Conservation (phyloP, 2,329 filamentous ascomycete genomes). For the Fusarium palustre region DNA sequence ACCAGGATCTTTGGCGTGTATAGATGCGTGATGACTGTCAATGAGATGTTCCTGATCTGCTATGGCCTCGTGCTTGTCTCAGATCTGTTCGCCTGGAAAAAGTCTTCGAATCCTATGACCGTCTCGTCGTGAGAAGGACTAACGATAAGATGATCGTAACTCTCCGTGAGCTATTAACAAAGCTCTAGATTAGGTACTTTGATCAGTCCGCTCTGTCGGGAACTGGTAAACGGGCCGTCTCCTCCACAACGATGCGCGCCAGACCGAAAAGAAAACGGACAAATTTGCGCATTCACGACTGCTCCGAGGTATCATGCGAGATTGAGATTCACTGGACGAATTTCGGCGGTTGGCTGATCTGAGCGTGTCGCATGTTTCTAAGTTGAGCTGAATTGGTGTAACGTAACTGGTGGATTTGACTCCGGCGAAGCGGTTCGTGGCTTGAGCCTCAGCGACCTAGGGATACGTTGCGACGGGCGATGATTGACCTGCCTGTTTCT, state of each 20-base stretch:
- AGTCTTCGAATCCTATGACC: slow-evolving; percentile 3
- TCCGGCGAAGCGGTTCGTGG: slow-evolving; percentile 23
- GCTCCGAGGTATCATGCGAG: slow-evolving; percentile 17
- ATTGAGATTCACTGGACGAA: slow-evolving; percentile 5
- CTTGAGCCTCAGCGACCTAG: slow-evolving; percentile 22
- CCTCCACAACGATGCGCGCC: slow-evolving; percentile 15
- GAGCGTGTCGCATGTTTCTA: slow-evolving; percentile 18
- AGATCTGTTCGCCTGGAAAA: background rate
- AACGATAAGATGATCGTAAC: slow-evolving; percentile 10
- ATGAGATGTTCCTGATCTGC: slow-evolving; percentile 8
- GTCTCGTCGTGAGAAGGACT: background rate
- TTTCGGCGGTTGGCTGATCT: slow-evolving; percentile 19
- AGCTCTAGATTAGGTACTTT: slow-evolving; percentile 25
- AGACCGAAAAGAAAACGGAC: slow-evolving; percentile 14
- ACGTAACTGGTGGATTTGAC: slow-evolving; percentile 31
- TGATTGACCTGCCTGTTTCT: background rate
- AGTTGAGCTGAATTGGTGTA: slow-evolving; percentile 28
- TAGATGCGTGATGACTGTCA: slow-evolving; percentile 3
- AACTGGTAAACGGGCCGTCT: slow-evolving; percentile 38
- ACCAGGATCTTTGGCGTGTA: slow-evolving; percentile 7
- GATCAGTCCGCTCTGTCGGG: slow-evolving; percentile 8
- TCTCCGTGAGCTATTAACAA: background rate
- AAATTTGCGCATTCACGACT: slow-evolving; percentile 14
- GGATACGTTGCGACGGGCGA: slow-evolving; percentile 14
- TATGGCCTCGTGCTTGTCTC: slow-evolving; percentile 27